Conservation (phyloP, 2,329 filamentous ascomycete species). For the Fusarium illudens region DNA sequence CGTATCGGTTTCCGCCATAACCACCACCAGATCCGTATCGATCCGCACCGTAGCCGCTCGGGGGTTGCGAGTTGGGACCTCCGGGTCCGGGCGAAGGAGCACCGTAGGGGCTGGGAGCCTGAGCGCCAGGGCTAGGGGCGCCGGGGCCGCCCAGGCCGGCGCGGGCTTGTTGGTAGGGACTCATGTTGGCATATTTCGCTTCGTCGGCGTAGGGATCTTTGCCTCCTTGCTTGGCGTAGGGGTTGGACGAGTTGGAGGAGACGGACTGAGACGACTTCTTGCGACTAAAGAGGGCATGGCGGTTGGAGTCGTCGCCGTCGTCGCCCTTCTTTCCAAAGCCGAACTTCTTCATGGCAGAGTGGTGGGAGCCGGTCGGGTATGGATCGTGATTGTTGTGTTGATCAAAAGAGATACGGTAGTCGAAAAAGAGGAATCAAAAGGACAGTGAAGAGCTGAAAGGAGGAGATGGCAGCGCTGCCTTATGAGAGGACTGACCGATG, state of each 20-base stretch:
- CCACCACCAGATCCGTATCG: constrained; percentile 59
- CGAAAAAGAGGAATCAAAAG: constrained; percentile 1
- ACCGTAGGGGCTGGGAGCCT: constrained; percentile 30
- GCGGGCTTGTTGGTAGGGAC: constrained; percentile 56
- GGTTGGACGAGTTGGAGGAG: constrained; percentile 56
- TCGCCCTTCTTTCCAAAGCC: constrained; percentile 65
- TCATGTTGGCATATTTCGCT: constrained; percentile 56
- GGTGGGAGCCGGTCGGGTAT: neutral
- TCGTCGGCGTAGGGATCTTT: constrained; percentile 64
- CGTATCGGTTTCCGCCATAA: constrained; percentile 64
- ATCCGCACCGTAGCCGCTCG: constrained; percentile 61
- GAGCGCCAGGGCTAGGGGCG: constrained; percentile 47
- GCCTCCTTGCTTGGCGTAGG: constrained; percentile 63
- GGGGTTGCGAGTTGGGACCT: constrained; percentile 36
- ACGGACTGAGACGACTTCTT: constrained; percentile 61
- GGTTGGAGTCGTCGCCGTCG: constrained; percentile 58
- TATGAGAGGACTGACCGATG: constrained; percentile 27
- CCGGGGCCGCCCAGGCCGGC: constrained; percentile 48
- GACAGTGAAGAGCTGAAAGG: constrained; percentile 22
- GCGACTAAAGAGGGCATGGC: constrained; percentile 61
- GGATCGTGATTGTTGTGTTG: neutral
- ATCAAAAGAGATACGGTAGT: neutral
- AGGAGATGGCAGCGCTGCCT: constrained; percentile 30
- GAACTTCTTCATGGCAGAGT: constrained; percentile 65
- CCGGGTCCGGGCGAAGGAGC: constrained; percentile 34